Base-by-base conservation (phyloP, 2,329 filamentous ascomycete species). In the Phoma herbarum region DNA sequence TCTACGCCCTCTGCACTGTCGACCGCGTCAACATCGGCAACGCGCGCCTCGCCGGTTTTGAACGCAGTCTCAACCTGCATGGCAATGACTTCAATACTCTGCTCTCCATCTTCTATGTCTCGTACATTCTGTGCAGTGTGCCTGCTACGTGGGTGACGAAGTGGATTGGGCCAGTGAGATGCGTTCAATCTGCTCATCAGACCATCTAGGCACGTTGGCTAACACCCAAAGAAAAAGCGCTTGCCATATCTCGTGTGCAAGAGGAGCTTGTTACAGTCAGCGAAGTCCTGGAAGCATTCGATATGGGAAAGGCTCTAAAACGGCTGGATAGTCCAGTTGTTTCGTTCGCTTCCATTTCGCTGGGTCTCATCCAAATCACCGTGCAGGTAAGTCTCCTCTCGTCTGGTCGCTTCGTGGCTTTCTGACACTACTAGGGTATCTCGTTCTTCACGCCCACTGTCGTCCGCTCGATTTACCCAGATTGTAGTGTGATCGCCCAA, bases 1-100 rank as follows among this genome's bases (percentile, higher is more conserved):
- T 45, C 2, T 29, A 45, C 43, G 43, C 43, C 3, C 26, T 45
- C 10, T 45, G 43, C 43, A 45, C 43, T 1, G 31, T 45, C 18
- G 43, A 45, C 43, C 26, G 26, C 9, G 26, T 45, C 25, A 45
- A 45, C n/a, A 45, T 45, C 26, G 25, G 41, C 43, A 45, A 45
- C 43, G 43, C 43, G 2, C 43, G 43, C 3, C 43, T 45, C 43
- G 43, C 43, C 9, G 43, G 43, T 45, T 25, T 45, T 26, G 43
- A 45, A 18, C 43, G 43, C 6, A 31, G 25, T 8, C 43, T 45
- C 16, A 3, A 31, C 10, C 26, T 45, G n/a, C 25, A 20, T 2
- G 26, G 43, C 16, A 45, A 45, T 8, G 16, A 45, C 7, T 45
- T 18, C 25, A 45, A 45, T 10, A n/a, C 26, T 6, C 43, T 45